Evolutionary conservation across 1,284 basidiomycete genomes (phyloP).

Genomic region (Anthracocystis panici-leucophaei): DNA sequence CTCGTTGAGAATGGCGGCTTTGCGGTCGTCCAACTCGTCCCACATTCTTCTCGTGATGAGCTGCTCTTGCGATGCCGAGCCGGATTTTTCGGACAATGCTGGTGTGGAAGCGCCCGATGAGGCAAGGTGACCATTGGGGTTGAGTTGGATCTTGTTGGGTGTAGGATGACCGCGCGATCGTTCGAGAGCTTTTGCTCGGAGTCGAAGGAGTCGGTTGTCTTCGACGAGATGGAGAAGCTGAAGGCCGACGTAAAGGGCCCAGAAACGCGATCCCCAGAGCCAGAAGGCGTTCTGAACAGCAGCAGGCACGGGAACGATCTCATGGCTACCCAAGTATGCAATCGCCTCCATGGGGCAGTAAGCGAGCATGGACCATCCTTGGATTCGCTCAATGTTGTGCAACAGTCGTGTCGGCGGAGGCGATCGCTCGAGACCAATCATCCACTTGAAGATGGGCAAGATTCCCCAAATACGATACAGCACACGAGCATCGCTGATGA

Average conservation of each 20-base stretch:
- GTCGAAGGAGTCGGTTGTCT: slow-evolving; percentile 66
- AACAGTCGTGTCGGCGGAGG: slow-evolving; percentile 63
- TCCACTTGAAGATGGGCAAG: slow-evolving; percentile 69
- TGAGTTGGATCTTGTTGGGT: slow-evolving; percentile 48
- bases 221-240: slow-evolving; percentile 68
- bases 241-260: slow-evolving; percentile 67
- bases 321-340: slow-evolving; percentile 66
- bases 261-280: slow-evolving; percentile 61
- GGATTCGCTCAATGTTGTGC: slow-evolving; percentile 67
- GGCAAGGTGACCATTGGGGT: slow-evolving; percentile 23
- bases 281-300: slow-evolving; percentile 57
- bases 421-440: slow-evolving; percentile 62
- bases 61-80: slow-evolving; percentile 53
- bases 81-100: slow-evolving; percentile 33
- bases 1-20: slow-evolving; percentile 80
- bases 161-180: slow-evolving; percentile 63
- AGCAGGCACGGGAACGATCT: slow-evolving; percentile 57
- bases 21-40: slow-evolving; percentile 71
- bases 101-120: slow-evolving; percentile 4
- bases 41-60: slow-evolving; percentile 63
- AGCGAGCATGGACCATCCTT: slow-evolving; percentile 67
- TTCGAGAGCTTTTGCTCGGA: slow-evolving; percentile 65
- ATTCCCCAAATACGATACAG: slow-evolving; percentile 69
- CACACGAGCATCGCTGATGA: slow-evolving; percentile 62
- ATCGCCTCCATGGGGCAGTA: slow-evolving; percentile 69